Conservation (phyloP, 169 alveolate species). For the Plasmodium chabaudi region DNA sequence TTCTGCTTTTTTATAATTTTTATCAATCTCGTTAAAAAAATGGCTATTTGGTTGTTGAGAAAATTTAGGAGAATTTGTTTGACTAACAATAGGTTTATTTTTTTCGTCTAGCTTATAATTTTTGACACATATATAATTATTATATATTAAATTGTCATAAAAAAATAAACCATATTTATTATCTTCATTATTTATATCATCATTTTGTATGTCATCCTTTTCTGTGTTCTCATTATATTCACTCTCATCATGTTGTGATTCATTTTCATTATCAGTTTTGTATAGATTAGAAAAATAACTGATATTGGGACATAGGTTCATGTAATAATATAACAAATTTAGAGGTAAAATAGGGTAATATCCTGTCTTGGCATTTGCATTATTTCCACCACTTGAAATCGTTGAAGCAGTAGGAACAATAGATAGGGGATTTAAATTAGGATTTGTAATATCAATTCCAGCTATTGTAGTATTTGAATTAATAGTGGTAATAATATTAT, state of each 20-base stretch:
- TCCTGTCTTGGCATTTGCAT: background rate
- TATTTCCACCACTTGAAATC: too few species aligned
- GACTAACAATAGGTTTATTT: slow-evolving; percentile 40
- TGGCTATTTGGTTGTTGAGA: background rate
- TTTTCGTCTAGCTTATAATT: slow-evolving; percentile 54
- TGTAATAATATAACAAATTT: slow-evolving; percentile 60
- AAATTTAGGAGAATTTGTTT: background rate
- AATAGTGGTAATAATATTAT: background rate
- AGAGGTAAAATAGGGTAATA: slow-evolving; percentile 34
- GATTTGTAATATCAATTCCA: too few species aligned
- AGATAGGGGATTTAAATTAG: too few species aligned
- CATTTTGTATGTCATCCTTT: background rate
- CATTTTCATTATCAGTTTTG: slow-evolving; percentile 7
- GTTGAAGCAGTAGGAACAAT: too few species aligned
- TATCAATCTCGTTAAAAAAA: background rate
- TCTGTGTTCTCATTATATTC: background rate
- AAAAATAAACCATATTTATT: slow-evolving; percentile 6
- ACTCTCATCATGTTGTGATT: background rate
- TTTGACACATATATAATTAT: slow-evolving; percentile 48
- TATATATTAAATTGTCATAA: slow-evolving; percentile 2
- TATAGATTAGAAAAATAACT: slow-evolving; percentile 26
- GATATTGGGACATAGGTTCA: slow-evolving; percentile 40
- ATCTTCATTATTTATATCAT: background rate
- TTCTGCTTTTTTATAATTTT: background rate
- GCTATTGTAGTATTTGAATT: background rate